phyloP scores from a whole-genome alignment of 2,329 filamentous ascomycete genomes.

The Byssoonygena ceratinophila region DNA sequence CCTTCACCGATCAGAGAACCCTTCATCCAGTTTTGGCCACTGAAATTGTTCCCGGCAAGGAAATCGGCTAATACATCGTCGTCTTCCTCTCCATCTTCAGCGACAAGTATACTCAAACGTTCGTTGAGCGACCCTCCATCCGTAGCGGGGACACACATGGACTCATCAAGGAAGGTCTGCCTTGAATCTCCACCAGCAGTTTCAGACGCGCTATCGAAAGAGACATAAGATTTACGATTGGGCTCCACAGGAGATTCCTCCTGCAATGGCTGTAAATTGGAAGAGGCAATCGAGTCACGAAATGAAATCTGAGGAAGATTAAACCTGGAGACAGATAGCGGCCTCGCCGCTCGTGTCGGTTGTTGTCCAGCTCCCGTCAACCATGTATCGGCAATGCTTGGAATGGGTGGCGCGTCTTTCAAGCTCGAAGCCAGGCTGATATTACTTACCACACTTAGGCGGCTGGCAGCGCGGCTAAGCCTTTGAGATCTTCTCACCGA shows the following conservation, averaged over 20 bases:
- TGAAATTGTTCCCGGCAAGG: constrained; percentile 84
- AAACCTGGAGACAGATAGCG: constrained; percentile 51
- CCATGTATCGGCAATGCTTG: constrained; percentile 92
- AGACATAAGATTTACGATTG: constrained; percentile 93
- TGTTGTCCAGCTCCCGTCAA: constrained; percentile 46
- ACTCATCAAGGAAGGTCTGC: constrained; percentile 78
- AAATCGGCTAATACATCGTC: constrained; percentile 87
- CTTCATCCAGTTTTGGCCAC: constrained; percentile 99
- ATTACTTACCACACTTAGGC: constrained; percentile 86
- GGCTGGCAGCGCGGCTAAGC: constrained; percentile 83
- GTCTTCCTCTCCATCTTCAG: constrained; percentile 81
- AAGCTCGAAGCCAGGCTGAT: constrained; percentile 86
- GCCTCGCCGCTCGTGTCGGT: constrained; percentile 43
- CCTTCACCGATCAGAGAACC: constrained; percentile 93
- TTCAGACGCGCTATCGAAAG: constrained; percentile 43
- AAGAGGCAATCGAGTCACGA: constrained; percentile 80
- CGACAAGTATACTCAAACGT: constrained; percentile 69
- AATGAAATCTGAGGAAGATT: constrained; percentile 53
- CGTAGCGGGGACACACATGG: constrained; percentile 53
- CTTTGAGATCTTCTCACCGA: constrained; percentile 84
- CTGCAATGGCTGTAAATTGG: constrained; percentile 76
- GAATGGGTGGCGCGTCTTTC: constrained; percentile 86
- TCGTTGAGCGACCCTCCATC: constrained; percentile 66
- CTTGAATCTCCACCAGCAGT: constrained; percentile 59
- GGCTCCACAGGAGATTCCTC: constrained; percentile 81